Conservation (phyloP, 768 basidiomycete genomes). For the Lactarius akahatsu region DNA sequence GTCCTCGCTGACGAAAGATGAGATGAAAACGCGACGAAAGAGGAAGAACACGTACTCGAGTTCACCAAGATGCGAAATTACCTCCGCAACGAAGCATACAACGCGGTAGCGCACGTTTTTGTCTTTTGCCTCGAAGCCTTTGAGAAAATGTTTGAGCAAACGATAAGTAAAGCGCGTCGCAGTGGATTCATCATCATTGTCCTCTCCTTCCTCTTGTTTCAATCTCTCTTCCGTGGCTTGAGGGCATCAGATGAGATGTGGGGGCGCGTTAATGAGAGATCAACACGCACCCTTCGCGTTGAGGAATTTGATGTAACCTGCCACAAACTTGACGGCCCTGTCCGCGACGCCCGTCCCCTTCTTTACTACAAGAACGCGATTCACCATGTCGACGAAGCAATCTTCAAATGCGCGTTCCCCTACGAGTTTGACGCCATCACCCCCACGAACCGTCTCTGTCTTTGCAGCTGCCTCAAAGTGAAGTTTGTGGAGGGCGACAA, state of each 20-base stretch:
- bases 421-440: constrained; percentile 51
- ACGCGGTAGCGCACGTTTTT: constrained; percentile 83
- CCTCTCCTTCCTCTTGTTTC: constrained; percentile 38
- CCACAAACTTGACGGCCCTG: constrained; percentile 77
- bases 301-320: constrained; percentile 70
- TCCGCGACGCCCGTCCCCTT: constrained; percentile 79
- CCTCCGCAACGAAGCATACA: constrained; percentile 71
- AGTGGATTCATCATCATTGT: constrained; percentile 49
- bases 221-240: constrained; percentile 38
- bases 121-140: constrained; percentile 83
- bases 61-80: constrained; percentile 77
- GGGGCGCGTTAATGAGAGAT: neutral
- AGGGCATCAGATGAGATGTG: neutral
- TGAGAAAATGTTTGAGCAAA: constrained; percentile 57
- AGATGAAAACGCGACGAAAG: neutral
- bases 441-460: constrained; percentile 50
- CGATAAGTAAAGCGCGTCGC: constrained; percentile 50
- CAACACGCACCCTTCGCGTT: constrained; percentile 66
- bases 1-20: constrained; percentile 58
- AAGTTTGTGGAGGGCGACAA: constrained; percentile 77
- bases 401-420: constrained; percentile 81
- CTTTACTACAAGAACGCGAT: constrained; percentile 65
- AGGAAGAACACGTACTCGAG: constrained; percentile 64
- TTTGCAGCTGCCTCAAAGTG: constrained; percentile 61
- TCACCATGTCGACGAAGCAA: constrained; percentile 57